These are phyloP conservation scores for Cordyceps cicadae DNA, from an alignment of 2,329 filamentous ascomycete species.

Conservation along the genomic window DNA sequence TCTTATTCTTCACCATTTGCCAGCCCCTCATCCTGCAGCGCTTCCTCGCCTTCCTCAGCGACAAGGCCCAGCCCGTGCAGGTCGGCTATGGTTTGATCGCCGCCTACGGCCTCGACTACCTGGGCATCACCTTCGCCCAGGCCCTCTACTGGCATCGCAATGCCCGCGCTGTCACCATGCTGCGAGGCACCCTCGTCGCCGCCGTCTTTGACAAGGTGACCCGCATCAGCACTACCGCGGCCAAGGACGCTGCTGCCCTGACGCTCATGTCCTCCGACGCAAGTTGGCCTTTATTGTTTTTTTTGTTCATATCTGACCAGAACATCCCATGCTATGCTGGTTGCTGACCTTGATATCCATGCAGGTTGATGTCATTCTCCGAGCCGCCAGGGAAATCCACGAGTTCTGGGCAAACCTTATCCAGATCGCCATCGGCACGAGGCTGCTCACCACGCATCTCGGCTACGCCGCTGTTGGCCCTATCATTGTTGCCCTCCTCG, in stretches of 20 bases:
- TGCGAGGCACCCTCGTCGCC: constrained; percentile 24
- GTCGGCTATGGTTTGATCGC: constrained; percentile 26
- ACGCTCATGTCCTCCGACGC: constrained; percentile 36
- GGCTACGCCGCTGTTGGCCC: constrained; percentile 27
- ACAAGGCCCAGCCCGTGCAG: constrained; percentile 17
- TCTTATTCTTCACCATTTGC: constrained; percentile 28
- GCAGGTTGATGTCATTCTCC: constrained; percentile 30
- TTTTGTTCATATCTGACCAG: too few species aligned
- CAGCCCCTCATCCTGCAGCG: constrained; percentile 29
- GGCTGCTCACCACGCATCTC: constrained; percentile 26
- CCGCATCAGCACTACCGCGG: constrained; percentile 19
- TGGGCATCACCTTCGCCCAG: constrained; percentile 24
- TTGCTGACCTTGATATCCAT: background rate
- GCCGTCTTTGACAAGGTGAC: constrained; percentile 28
- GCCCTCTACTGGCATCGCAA: constrained; percentile 25
- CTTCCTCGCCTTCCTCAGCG: constrained; percentile 25
- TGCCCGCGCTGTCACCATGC: constrained; percentile 24
- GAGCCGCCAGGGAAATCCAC: constrained; percentile 27
- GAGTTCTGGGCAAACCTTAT: constrained; percentile 30
- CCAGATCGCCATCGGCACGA: constrained; percentile 26
- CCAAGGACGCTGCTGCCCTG: constrained; percentile 26
- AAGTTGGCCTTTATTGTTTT: constrained; percentile 8
- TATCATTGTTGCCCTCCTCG: constrained; percentile 22
- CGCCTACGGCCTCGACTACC: constrained; percentile 25
- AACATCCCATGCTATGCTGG: background rate